phyloP scores from a whole-genome alignment of 73 alveolate genomes.

The Effrenium voratum region DNA sequence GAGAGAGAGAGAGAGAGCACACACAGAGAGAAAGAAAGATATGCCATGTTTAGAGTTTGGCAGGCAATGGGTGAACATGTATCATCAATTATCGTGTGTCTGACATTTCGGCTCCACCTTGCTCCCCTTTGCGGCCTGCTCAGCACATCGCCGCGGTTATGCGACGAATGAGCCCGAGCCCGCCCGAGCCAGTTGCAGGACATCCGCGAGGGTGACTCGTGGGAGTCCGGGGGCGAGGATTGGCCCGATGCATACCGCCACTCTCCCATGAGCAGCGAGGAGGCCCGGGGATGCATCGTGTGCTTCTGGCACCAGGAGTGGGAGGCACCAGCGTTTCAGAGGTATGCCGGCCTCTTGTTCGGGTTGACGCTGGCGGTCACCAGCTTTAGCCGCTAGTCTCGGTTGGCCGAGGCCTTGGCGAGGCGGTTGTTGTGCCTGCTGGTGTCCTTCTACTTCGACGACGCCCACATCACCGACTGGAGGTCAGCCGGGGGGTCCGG shows the following conservation, averaged over 20 bases:
- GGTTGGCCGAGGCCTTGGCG: neutral
- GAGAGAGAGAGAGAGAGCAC: no score
- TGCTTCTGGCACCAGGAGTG: neutral
- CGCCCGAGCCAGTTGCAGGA: neutral
- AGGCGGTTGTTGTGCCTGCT: neutral
- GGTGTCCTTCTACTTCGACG: neutral
- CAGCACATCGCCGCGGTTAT: neutral
- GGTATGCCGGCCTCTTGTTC: neutral
- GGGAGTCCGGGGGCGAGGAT: neutral
- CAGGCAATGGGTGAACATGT: no score
- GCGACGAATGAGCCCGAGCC: neutral
- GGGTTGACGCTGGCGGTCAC: neutral
- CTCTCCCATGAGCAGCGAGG: neutral
- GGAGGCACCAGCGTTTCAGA: neutral
- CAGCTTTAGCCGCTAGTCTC: neutral
- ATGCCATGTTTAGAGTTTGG: no score
- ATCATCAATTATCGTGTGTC: no score
- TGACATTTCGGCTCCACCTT: no score
- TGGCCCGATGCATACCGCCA: conserved; percentile 4
- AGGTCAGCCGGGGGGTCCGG: neutral
- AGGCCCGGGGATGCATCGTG: neutral
- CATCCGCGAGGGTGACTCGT: neutral
- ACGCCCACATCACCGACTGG: neutral
- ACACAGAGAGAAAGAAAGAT: no score
- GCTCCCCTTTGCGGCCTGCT: neutral